Percentiles rank a stretch among this genome's conserved stretches.
phyloP scores from a whole-genome alignment of 176 grass and related monocot genomes.

The Rhynchospora breviuscula region DNA sequence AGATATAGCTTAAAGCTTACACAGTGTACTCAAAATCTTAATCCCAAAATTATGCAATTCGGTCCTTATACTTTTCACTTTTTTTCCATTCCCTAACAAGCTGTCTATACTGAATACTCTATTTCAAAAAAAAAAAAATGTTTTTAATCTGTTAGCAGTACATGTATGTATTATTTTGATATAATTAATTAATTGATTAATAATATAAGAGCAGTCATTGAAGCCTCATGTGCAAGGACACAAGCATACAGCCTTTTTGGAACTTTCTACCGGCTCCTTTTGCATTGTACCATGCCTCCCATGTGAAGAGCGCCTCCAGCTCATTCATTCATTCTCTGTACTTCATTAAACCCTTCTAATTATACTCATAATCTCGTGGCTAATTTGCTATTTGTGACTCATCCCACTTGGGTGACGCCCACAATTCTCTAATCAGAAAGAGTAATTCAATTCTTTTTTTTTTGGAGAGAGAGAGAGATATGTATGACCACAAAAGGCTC shows the following conservation, averaged over 20 bases:
- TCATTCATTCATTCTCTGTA: not conserved
- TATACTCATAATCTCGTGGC: not conserved
- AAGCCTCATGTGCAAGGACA: conserved; percentile 22
- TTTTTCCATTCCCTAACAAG: not conserved
- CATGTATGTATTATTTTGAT: no score
- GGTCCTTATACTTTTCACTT: not conserved
- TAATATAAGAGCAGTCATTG: not conserved
- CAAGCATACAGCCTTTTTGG: conserved; percentile 37
- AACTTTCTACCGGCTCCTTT: conserved; percentile 32
- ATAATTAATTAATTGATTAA: no score
- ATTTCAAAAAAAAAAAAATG: no score
- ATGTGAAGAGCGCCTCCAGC: conserved; percentile 16
- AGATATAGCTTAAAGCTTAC: not conserved
- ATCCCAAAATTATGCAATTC: not conserved
- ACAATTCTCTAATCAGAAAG: conserved; percentile 7
- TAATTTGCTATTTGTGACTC: not conserved
- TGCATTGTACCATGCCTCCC: not conserved
- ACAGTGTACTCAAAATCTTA: not conserved
- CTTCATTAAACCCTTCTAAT: not conserved
- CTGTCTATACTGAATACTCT: no score
- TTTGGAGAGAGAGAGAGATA: not conserved
- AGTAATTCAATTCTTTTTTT: not conserved
- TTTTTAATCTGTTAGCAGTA: no score
- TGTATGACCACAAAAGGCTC: not conserved
- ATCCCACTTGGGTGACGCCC: not conserved